phyloP scores from a whole-genome alignment of 2,329 filamentous ascomycete genomes.

The Phaeosphaeriaceae sp. region DNA sequence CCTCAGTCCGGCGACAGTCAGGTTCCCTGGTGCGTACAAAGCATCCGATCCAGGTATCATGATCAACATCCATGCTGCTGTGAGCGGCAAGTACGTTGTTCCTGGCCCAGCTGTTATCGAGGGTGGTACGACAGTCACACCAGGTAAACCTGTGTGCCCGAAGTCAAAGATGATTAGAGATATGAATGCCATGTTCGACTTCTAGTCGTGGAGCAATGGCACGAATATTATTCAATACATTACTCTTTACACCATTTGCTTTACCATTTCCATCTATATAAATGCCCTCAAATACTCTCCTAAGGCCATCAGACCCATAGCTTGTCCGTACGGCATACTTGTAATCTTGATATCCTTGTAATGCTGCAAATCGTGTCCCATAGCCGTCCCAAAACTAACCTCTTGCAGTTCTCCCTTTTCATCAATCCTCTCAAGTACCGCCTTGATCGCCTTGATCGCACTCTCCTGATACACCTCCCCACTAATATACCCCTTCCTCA shows the following conservation, averaged over 20 bases:
- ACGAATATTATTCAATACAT: background rate
- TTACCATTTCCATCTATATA: constrained; percentile 43
- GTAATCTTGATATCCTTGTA: constrained; percentile 79
- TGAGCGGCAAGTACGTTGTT: constrained; percentile 49
- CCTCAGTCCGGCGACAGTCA: constrained; percentile 24
- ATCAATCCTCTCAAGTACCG: constrained; percentile 70
- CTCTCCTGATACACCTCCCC: constrained; percentile 65
- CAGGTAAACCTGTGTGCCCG: constrained; percentile 20
- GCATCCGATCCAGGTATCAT: constrained; percentile 31
- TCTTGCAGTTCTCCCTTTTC: constrained; percentile 72
- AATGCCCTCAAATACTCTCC: constrained; percentile 74
- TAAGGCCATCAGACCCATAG: constrained; percentile 83
- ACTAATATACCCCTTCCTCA: constrained; percentile 70
- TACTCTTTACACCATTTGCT: background rate
- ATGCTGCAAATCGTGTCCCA: constrained; percentile 75
- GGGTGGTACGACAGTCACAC: constrained; percentile 18
- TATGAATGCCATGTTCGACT: constrained; percentile 14
- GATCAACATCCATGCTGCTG: constrained; percentile 33
- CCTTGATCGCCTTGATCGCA: constrained; percentile 70
- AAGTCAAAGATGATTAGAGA: constrained; percentile 22
- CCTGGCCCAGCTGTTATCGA: constrained; percentile 51
- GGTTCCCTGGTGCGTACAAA: constrained; percentile 35
- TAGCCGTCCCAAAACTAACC: constrained; percentile 79
- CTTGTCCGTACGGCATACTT: constrained; percentile 84
- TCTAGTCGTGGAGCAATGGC: background rate